Base-by-base conservation (phyloP, 2,329 filamentous ascomycete genomes). In the Alternaria metachromatica region DNA sequence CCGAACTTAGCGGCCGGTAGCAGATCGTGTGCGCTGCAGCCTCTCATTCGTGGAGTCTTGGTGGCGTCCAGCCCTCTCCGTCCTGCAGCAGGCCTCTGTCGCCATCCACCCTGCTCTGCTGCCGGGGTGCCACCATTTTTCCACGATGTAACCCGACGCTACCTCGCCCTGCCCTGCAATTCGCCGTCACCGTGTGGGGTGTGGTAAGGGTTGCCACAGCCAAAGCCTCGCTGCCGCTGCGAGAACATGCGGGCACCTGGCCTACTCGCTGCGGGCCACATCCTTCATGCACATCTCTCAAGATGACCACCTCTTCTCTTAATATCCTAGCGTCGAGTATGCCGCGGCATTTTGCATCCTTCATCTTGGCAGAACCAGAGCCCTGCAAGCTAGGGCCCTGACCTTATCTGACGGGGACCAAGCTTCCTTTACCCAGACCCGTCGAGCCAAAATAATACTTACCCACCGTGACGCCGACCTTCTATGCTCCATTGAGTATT, bases 391-490 rank as follows among this genome's bases (percentile, higher is more conserved):
- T 72, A 69, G 69, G 62, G 68, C 67, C 71, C 67, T 76, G 76
- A 75, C 75, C 78, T 80, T 80, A 80, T 80, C 78, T 74, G 60
- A 72, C 71, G 62, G 58, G 73, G 74, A 75, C 75, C 76, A 76
- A 77, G 75, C 76, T 75, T 67, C 66, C 70, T 64, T 61, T 70
- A 70, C 69, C 68, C 67, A 67, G 66, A 67, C 65, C 68, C 63
- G 68, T 68, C 72, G 64, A 72, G 64, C 74, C 60, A 73, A 79
- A 77, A 80, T 79, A 80, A 77, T 80, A 78, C 72, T 71, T 73
- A 73, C 77, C 76, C 76, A 76, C 77, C 72, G 72, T 73, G 72
- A 77, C 75, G 74, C 73, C 69, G 75, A 60, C 64, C 74, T 70
- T 74, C 73, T 72, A 71, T 76, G 72, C 76, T 78, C 69, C 75